Conservation (phyloP, 2,329 filamentous ascomycete species). For the Hymenoscyphus fructigenus region DNA sequence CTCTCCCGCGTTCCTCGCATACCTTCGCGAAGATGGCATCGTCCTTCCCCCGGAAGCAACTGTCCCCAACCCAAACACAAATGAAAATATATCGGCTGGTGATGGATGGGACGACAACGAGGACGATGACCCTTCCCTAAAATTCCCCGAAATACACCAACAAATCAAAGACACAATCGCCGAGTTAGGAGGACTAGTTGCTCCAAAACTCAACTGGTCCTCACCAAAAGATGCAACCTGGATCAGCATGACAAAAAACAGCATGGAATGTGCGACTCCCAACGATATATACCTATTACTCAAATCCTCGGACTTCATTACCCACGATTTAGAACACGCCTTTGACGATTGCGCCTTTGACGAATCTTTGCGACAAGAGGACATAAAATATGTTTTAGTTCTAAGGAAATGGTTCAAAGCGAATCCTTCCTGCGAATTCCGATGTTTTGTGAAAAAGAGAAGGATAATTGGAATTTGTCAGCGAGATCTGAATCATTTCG, state of each 20-base stretch:
- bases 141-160: slow-evolving; percentile 70
- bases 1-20: slow-evolving; percentile 72
- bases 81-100: slow-evolving; percentile 48
- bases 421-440: slow-evolving; percentile 89
- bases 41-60: slow-evolving; percentile 68
- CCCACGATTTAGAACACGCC: slow-evolving; percentile 89
- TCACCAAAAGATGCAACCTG: slow-evolving; percentile 93
- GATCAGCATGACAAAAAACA: slow-evolving; percentile 82
- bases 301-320: slow-evolving; percentile 93
- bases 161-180: slow-evolving; percentile 74
- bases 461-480: slow-evolving; percentile 82
- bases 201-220: slow-evolving; percentile 97
- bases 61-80: slow-evolving; percentile 27
- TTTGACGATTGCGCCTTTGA: slow-evolving; percentile 68
- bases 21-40: slow-evolving; percentile 91
- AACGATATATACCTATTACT: slow-evolving; percentile 93
- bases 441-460: slow-evolving; percentile 87
- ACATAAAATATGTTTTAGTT: slow-evolving; percentile 59
- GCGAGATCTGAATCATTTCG: slow-evolving; percentile 86
- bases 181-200: slow-evolving; percentile 80
- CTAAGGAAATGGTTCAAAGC: slow-evolving; percentile 85
- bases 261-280: slow-evolving; percentile 81
- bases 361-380: slow-evolving; percentile 35
- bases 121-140: slow-evolving; percentile 32
- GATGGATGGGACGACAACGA: slow-evolving; percentile 51